A percentile compares a stretch with the other conserved stretches of the same genome.
Conservation (phyloP, 129 eudicot species). For the Sambucus nigra region DNA sequence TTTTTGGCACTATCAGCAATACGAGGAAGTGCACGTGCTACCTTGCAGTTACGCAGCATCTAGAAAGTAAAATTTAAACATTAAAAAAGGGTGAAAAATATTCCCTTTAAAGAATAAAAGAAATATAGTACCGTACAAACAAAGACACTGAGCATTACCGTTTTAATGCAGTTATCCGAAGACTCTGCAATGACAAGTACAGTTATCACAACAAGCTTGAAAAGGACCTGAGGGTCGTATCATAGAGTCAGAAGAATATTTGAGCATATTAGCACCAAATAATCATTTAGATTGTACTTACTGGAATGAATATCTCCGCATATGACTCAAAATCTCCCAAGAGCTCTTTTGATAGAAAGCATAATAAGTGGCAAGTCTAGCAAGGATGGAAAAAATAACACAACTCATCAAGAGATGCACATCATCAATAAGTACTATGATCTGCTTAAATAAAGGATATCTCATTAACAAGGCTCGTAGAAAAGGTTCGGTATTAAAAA, state of each 20-base stretch:
- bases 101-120: not conserved
- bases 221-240: conserved; percentile 66
- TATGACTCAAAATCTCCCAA: conserved; percentile 90
- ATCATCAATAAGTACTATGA: not conserved
- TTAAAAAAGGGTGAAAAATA: conserved; percentile 11
- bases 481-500: no score
- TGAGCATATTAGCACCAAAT: conserved; percentile 6
- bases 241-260: conserved; percentile 30
- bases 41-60: conserved; percentile 99
- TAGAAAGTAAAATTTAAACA: conserved; percentile 17
- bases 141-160: conserved; percentile 31
- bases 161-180: conserved; percentile 95
- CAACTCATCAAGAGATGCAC: not conserved
- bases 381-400: conserved; percentile 8
- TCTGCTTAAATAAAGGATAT: no score
- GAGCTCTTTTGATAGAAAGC: conserved; percentile 88
- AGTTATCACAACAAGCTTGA: conserved; percentile 98
- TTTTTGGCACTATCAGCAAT: conserved; percentile 86
- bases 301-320: conserved; percentile 94
- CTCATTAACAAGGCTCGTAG: no score
- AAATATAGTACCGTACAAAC: not conserved
- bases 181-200: conserved; percentile 98
- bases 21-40: conserved; percentile 78
- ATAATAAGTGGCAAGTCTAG: conserved; percentile 83
- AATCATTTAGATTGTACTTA: conserved; percentile 23